Evolutionary conservation across 345 rosid species (phyloP).

Genomic region (Combretum micranthum): DNA sequence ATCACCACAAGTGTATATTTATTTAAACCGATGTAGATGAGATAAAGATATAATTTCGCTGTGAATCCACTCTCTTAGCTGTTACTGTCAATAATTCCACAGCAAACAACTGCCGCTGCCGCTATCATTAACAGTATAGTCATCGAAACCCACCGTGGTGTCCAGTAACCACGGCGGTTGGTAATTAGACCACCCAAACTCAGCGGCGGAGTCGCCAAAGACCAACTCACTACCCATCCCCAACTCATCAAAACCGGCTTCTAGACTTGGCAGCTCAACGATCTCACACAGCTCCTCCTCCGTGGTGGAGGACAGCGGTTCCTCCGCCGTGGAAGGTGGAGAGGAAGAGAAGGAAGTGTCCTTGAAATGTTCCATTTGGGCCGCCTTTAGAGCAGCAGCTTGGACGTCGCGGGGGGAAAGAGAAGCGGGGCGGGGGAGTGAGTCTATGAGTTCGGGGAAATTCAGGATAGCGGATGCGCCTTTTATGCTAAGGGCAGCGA

Average conservation of each 20-base stretch:
- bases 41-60: too few relatives aligned
- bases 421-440: conserved; percentile 42
- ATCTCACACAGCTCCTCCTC: conserved; percentile 31
- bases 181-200: too few relatives aligned
- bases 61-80: too few relatives aligned
- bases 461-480: conserved; percentile 43
- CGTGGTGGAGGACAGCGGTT: conserved; percentile 9
- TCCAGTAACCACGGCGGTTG: too few relatives aligned
- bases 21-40: too few relatives aligned
- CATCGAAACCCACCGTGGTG: too few relatives aligned
- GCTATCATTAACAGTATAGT: too few relatives aligned
- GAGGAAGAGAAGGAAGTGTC: conserved; percentile 14
- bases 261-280: conserved; percentile 35
- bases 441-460: conserved; percentile 43
- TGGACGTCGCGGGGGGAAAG: conserved; percentile 39
- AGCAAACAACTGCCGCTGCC: too few relatives aligned
- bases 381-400: conserved; percentile 52
- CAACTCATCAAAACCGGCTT: conserved; percentile 9
- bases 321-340: not conserved
- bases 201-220: too few relatives aligned
- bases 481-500: conserved; percentile 45
- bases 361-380: conserved; percentile 25
- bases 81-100: too few relatives aligned
- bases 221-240: too few relatives aligned
- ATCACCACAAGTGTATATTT: too few relatives aligned